Evolutionary conservation across 1,284 basidiomycete species (phyloP).

Genomic region (Ganoderma lingzhi): DNA sequence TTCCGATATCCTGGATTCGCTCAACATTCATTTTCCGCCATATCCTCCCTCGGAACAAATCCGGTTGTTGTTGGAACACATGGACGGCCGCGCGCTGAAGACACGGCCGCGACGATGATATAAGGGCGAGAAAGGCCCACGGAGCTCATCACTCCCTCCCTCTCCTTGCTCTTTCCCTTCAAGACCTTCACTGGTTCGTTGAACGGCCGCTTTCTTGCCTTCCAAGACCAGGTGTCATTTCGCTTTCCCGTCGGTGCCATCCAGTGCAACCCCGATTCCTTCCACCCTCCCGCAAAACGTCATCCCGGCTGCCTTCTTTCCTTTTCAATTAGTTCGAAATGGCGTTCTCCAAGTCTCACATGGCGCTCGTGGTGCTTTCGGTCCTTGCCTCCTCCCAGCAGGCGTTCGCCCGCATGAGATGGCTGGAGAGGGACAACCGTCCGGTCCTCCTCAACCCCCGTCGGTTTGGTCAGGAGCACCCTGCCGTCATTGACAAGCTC

Average conservation of each 20-base stretch:
- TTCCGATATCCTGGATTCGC: slow-evolving; percentile 1
- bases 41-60: slow-evolving; percentile 6
- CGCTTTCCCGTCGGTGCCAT: slow-evolving; percentile 41
- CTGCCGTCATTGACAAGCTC: slow-evolving; percentile 56
- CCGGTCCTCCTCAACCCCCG: slow-evolving; percentile 57
- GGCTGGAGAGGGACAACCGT: slow-evolving; percentile 57
- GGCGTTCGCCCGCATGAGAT: slow-evolving; percentile 51
- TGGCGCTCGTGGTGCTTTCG: slow-evolving; percentile 47
- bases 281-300: slow-evolving; percentile 35
- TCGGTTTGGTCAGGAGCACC: slow-evolving; percentile 62
- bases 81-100: slow-evolving; percentile 2
- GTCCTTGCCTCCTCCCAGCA: slow-evolving; percentile 50
- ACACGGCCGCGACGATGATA: slow-evolving; percentile 13
- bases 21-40: not conserved
- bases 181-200: slow-evolving; percentile 50
- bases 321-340: slow-evolving; percentile 37
- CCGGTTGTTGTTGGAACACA: slow-evolving; percentile 14
- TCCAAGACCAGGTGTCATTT: slow-evolving; percentile 57
- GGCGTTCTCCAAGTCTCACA: slow-evolving; percentile 56
- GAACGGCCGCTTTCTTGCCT: slow-evolving; percentile 54
- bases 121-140: not conserved
- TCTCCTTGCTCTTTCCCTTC: slow-evolving; percentile 36
- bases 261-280: slow-evolving; percentile 38
- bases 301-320: slow-evolving; percentile 32
- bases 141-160: slow-evolving; percentile 33